Conservation (phyloP, 2,329 filamentous ascomycete genomes). For the Fusarium cicatricum region DNA sequence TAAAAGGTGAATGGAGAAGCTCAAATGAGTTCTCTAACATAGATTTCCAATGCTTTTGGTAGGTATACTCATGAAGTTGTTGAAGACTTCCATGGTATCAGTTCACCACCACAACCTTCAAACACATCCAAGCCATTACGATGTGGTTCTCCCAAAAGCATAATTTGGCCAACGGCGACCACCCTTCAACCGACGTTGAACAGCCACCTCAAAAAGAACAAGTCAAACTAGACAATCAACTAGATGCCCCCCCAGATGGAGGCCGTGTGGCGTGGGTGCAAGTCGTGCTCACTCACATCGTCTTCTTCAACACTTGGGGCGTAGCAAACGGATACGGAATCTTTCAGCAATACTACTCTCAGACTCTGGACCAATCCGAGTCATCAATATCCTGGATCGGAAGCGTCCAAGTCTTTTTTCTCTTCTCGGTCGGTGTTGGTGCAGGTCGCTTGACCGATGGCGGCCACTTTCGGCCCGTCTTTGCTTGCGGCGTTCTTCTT, state of each 20-base stretch:
- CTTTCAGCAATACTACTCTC: conserved; percentile 56
- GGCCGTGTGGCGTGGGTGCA: conserved; percentile 44
- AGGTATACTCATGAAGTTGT: no score
- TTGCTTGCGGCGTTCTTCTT: conserved; percentile 49
- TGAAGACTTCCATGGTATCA: no score
- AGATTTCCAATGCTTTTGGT: no score
- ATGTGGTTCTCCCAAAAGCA: conserved; percentile 6
- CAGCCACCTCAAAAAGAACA: background rate
- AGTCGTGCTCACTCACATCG: conserved; percentile 47
- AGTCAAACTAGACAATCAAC: background rate
- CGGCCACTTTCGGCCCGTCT: conserved; percentile 51
- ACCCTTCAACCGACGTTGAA: conserved; percentile 16
- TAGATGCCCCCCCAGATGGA: conserved; percentile 24
- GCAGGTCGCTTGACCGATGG: conserved; percentile 55
- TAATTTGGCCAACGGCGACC: background rate
- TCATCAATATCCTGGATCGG: conserved; percentile 56
- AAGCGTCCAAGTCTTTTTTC: conserved; percentile 53
- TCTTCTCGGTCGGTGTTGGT: conserved; percentile 52
- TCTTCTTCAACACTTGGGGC: conserved; percentile 57
- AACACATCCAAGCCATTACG: background rate
- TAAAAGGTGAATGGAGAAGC: no score
- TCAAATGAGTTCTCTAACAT: no score
- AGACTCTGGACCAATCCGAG: conserved; percentile 43
- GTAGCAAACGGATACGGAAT: conserved; percentile 56
- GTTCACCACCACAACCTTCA: no score